Conservation (phyloP, 345 rosid species). For the Sisymbrium altissimum region DNA sequence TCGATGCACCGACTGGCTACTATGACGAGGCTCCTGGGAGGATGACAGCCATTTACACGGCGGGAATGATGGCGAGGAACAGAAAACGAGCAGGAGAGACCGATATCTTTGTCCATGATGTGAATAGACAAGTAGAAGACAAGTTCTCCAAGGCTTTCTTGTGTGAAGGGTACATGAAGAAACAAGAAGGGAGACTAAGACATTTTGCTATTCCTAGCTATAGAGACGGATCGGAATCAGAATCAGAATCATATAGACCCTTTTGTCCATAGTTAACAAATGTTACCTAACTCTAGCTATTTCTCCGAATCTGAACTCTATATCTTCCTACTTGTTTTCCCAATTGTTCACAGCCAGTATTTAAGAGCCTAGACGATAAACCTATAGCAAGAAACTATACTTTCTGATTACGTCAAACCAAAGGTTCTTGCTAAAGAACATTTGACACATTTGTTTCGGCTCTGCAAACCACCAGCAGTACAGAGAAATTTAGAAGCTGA, state of each 20-base stretch:
- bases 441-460: neutral
- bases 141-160: conserved; percentile 68
- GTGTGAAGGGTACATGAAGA: conserved; percentile 70
- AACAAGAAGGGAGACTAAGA: conserved; percentile 74
- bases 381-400: conserved; percentile 9
- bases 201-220: conserved; percentile 85
- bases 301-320: neutral
- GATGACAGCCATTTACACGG: conserved; percentile 80
- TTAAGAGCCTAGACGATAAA: neutral
- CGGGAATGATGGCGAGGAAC: conserved; percentile 90
- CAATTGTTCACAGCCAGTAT: neutral
- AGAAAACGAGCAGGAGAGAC: conserved; percentile 57
- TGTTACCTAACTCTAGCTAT: neutral
- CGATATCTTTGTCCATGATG: conserved; percentile 84
- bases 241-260: conserved; percentile 36
- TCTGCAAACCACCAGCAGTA: neutral
- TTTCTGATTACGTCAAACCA: neutral
- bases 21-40: conserved; percentile 83
- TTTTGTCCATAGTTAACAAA: conserved; percentile 58
- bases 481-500: neutral
- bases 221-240: conserved; percentile 33
- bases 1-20: conserved; percentile 84
- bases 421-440: neutral
- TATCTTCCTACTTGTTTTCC: neutral
- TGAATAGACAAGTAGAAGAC: conserved; percentile 70